Conservation (phyloP, 1,284 basidiomycete genomes). For the Ceratobasidium sp. region DNA sequence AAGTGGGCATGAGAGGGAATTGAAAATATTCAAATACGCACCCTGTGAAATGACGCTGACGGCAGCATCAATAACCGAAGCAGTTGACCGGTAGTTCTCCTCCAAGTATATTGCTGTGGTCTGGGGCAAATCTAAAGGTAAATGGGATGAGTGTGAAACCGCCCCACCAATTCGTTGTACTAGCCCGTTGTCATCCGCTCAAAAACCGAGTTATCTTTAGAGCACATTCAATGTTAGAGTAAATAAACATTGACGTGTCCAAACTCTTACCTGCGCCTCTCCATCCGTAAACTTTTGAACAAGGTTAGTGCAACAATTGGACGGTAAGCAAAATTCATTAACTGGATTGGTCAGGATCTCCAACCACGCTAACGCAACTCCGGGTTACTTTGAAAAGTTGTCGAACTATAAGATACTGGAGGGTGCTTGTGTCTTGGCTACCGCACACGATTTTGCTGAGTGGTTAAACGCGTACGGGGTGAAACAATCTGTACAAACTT, state of each 20-base stretch:
- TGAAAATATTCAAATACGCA: slow-evolving; percentile 45
- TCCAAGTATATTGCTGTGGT: slow-evolving; percentile 79
- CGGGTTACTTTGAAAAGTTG: slow-evolving; percentile 64
- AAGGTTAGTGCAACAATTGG: not conserved
- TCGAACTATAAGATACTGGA: slow-evolving; percentile 83
- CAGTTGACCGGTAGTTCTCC: slow-evolving; percentile 88
- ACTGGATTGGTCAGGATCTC: slow-evolving; percentile 93
- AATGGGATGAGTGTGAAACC: not conserved
- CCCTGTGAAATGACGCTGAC: slow-evolving; percentile 84
- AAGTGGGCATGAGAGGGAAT: not conserved
- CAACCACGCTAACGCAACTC: slow-evolving; percentile 79
- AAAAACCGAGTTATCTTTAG: slow-evolving; percentile 70
- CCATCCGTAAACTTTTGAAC: slow-evolving; percentile 80
- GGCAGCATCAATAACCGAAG: slow-evolving; percentile 74
- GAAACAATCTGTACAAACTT: slow-evolving; percentile 47
- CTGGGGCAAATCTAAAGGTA: slow-evolving; percentile 63
- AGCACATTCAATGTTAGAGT: not conserved
- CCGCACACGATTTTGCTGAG: not conserved
- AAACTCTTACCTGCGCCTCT: slow-evolving; percentile 63
- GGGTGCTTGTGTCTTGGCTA: slow-evolving; percentile 87
- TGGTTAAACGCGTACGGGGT: slow-evolving; percentile 18
- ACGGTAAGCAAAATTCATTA: slow-evolving; percentile 41
- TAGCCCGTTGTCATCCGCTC: slow-evolving; percentile 73
- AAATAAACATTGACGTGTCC: not conserved
- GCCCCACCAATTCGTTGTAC: not conserved